phyloP scores from a whole-genome alignment of 2,329 filamentous ascomycete species.

The Beauveria scarabaeidicola region DNA sequence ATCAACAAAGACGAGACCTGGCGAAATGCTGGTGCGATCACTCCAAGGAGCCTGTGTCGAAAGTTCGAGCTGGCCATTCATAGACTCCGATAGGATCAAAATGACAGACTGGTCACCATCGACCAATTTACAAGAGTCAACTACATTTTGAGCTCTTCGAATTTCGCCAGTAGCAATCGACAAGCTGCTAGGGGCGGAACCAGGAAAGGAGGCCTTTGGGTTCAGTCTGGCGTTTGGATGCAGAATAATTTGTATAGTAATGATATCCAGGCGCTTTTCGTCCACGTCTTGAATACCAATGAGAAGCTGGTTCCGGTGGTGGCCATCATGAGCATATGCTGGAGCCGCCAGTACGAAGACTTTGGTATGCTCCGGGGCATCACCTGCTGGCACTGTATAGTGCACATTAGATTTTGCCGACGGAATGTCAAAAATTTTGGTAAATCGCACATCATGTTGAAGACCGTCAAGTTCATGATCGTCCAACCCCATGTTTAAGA shows the following conservation, averaged over 20 bases:
- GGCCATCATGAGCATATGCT: slow-evolving; percentile 44
- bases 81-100: slow-evolving; percentile 58
- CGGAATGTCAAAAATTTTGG: slow-evolving; percentile 60
- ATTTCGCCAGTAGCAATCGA: slow-evolving; percentile 33
- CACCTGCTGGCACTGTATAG: slow-evolving; percentile 47
- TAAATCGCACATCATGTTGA: slow-evolving; percentile 62
- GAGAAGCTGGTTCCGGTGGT: slow-evolving; percentile 46
- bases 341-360: slow-evolving; percentile 61
- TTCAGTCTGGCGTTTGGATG: slow-evolving; percentile 12
- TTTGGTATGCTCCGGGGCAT: slow-evolving; percentile 46
- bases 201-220: neutral
- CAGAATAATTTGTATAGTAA: slow-evolving; percentile 50
- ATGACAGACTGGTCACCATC: slow-evolving; percentile 62
- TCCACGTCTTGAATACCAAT: slow-evolving; percentile 63
- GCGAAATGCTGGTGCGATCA: slow-evolving; percentile 54
- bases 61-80: slow-evolving; percentile 55
- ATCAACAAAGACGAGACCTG: slow-evolving; percentile 52
- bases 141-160: slow-evolving; percentile 56
- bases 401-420: slow-evolving; percentile 53
- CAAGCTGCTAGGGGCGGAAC: neutral
- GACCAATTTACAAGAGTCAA: slow-evolving; percentile 62
- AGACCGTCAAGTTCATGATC: slow-evolving; percentile 65
- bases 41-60: slow-evolving; percentile 72
- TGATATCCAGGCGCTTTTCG: slow-evolving; percentile 58
- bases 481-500: slow-evolving; percentile 63